Evolutionary conservation across 148 eudicot species (phyloP).

Genomic region (Drosera capensis): DNA sequence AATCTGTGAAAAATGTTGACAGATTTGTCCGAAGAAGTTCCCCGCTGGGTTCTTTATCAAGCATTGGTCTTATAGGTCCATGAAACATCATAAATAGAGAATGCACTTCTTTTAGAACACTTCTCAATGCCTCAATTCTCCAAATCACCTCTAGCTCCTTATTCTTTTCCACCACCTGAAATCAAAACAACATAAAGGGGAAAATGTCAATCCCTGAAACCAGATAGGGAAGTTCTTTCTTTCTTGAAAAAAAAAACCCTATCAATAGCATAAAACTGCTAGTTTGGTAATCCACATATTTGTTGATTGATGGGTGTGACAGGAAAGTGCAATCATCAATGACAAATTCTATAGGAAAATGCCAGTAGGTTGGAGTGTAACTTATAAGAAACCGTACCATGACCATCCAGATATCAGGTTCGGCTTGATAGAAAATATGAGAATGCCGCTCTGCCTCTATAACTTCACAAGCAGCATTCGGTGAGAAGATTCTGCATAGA

Average conservation of each 20-base stretch:
- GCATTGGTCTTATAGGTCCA: conserved; percentile 66
- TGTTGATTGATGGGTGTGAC: too few species aligned
- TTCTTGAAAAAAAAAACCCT: too few species aligned
- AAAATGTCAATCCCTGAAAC: neutral
- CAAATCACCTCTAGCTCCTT: conserved; percentile 67
- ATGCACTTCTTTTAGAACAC: conserved; percentile 79
- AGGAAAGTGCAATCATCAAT: conserved; percentile 1
- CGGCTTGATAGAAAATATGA: conserved; percentile 86
- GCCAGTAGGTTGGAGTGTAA: neutral
- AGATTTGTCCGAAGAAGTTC: conserved; percentile 57
- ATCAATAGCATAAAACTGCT: conserved; percentile 1
- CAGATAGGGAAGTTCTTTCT: neutral
- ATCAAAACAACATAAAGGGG: neutral
- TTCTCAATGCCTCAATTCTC: conserved; percentile 70
- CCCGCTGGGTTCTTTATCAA: conserved; percentile 76
- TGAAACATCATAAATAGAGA: conserved; percentile 79
- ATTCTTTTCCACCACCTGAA: conserved; percentile 78
- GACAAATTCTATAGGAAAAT: neutral
- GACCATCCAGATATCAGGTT: conserved; percentile 99
- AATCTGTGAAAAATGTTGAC: conserved; percentile 64
- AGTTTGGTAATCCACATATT: too few species aligned
- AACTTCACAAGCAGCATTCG: conserved; percentile 93
- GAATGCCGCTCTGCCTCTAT: conserved; percentile 92
- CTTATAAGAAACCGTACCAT: conserved; percentile 40
- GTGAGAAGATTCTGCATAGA: conserved; percentile 78